Evolutionary conservation across 2,329 filamentous ascomycete genomes (phyloP), one percentile per base, ranked within the genome.

Genomic region (Colletotrichum cereale): DNA sequence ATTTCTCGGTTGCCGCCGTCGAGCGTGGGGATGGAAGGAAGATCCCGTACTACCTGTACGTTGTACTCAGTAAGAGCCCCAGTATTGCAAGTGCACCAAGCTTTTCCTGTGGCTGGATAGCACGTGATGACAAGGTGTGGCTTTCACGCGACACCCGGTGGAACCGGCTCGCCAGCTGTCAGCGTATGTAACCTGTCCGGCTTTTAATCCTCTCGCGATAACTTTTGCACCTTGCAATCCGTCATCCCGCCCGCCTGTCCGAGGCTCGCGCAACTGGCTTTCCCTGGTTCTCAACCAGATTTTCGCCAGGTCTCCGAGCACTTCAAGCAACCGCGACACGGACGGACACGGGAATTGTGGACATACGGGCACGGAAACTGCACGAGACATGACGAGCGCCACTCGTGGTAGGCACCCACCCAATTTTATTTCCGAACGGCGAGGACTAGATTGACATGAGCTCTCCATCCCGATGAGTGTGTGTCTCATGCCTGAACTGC

Each of bases 401-500:
- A 21, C 42, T 63, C 34, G 44, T 62, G 44, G 40, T 57, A 42
- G 40, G 14, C 52, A 31, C 60, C 26, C 42, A 24, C 55, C 21
- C 3, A 55, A 47, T 65, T 34, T 52, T 44, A 64, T 42, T 47
- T 24, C 52, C 56, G 56, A 62, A 34, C 26, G 16, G 47, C 14
- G 47, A 50, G 48, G 24, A 44, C 64, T 68, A 56, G 24, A 26
- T 47, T 38, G 47, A 10, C 34, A 36, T 58, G 57, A 66, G 44
- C 52, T 60, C 47, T 53, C 64, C 29, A 44, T 64, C 21, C 44
- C 65, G 53, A 64, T 26, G 58, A 62, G 58, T 53, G 58, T 40
- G 34, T 64, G 65, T 68, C 65, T 71, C 58, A 47, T 48, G 31
- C 31, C 29, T 50, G 52, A 68, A 53, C 65, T 72, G 65, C 69